Conservation (phyloP, 2,329 filamentous ascomycete species). For the Stemphylium vesicarium region DNA sequence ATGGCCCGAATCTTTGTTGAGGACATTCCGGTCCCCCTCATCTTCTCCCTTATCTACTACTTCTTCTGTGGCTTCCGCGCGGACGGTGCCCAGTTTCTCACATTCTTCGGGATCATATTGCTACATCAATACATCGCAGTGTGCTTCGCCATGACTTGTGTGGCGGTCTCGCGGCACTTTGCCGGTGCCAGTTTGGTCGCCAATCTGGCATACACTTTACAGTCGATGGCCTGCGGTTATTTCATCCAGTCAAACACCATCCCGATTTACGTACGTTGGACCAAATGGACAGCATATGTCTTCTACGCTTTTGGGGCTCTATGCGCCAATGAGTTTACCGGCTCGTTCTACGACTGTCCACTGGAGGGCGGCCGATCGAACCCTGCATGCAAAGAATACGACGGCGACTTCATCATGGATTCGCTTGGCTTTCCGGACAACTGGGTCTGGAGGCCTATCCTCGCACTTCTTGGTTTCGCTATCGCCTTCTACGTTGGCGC, state of each 20-base stretch:
- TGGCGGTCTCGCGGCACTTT: conserved; percentile 71
- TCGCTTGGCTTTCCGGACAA: conserved; percentile 70
- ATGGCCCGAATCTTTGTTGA: conserved; percentile 73
- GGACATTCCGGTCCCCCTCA: conserved; percentile 73
- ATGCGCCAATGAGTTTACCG: conserved; percentile 74
- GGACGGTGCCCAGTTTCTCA: conserved; percentile 69
- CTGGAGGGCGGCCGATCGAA: conserved; percentile 65
- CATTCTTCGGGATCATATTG: conserved; percentile 72
- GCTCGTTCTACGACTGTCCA: conserved; percentile 76
- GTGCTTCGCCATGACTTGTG: conserved; percentile 71
- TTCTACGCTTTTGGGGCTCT: conserved; percentile 76
- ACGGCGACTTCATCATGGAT: conserved; percentile 71
- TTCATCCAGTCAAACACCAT: conserved; percentile 77
- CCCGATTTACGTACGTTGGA: conserved; percentile 78
- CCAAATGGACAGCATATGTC: conserved; percentile 71
- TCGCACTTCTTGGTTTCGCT: conserved; percentile 67
- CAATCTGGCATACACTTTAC: conserved; percentile 74
- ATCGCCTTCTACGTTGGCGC: conserved; percentile 68
- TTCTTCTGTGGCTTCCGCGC: conserved; percentile 78
- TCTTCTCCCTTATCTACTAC: conserved; percentile 75
- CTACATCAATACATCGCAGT: conserved; percentile 77
- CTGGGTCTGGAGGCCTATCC: conserved; percentile 72
- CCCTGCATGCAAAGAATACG: conserved; percentile 71
- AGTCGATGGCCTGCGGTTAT: conserved; percentile 77
- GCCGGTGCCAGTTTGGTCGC: conserved; percentile 73